Evolutionary conservation across 2,329 filamentous ascomycete species (phyloP).

Genomic region (Botrytis deweyae): DNA sequence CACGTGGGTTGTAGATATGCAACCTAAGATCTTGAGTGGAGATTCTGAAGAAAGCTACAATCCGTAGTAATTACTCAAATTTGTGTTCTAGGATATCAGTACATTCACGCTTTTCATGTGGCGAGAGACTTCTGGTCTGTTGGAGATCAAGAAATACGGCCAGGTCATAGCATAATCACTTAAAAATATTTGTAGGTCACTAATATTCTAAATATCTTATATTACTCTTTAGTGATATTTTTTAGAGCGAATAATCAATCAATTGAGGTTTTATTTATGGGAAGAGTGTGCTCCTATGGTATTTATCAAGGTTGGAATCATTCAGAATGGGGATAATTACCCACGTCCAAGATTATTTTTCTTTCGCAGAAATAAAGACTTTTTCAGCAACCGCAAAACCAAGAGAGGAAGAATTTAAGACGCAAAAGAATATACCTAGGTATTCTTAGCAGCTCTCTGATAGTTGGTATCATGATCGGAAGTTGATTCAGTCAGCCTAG

Average conservation of each 20-base stretch:
- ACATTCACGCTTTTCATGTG: not conserved
- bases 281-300: not conserved
- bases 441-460: too few relatives aligned
- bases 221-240: not conserved
- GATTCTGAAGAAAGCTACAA: not conserved
- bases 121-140: not conserved
- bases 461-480: too few relatives aligned
- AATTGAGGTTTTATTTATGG: not conserved
- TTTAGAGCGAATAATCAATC: not conserved
- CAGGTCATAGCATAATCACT: not conserved
- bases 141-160: not conserved
- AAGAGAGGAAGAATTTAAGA: too few relatives aligned
- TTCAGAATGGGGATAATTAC: not conserved
- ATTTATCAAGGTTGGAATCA: not conserved
- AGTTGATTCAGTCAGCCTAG: too few relatives aligned
- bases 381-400: too few relatives aligned
- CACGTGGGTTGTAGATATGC: not conserved
- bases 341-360: not conserved
- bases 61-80: not conserved
- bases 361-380: too few relatives aligned
- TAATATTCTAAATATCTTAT: not conserved
- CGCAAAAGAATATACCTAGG: too few relatives aligned
- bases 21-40: not conserved
- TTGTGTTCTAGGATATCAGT: not conserved
- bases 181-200: not conserved